Evolutionary conservation across 192 early-diverging fungal genomes (phyloP).

Genomic region (Pilaira anomala): DNA sequence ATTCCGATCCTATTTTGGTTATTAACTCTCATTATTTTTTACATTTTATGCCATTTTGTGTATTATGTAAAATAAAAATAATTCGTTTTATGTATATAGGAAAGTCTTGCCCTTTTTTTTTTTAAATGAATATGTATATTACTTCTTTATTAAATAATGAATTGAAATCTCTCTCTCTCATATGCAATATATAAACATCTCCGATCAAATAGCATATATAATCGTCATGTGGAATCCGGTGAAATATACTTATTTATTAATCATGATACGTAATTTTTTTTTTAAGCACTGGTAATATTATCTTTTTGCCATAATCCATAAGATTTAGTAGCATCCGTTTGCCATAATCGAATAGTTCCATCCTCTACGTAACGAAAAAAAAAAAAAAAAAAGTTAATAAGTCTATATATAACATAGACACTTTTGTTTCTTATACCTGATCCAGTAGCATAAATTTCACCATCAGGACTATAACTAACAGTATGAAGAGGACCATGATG

Average conservation of each 20-base stretch:
- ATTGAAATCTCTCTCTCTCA: too few species aligned
- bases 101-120: too few species aligned
- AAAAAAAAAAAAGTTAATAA: neutral
- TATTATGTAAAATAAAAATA: too few species aligned
- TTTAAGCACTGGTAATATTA: neutral
- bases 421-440: conserved; percentile 40
- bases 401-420: neutral
- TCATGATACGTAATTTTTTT: neutral
- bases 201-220: neutral
- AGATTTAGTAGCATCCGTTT: conserved; percentile 72
- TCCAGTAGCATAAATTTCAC: conserved; percentile 86
- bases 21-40: neutral
- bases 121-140: too few species aligned
- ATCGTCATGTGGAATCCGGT: neutral
- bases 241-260: neutral
- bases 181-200: too few species aligned
- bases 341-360: conserved; percentile 90
- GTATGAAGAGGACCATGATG: conserved; percentile 90
- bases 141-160: too few species aligned
- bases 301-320: conserved; percentile 80
- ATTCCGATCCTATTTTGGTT: neutral
- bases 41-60: too few species aligned
- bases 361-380: conserved; percentile 55
- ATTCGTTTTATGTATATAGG: too few species aligned
- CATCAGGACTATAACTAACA: conserved; percentile 89